Conservation (phyloP, 345 rosid genomes). For the Eucalyptus polybractea region DNA sequence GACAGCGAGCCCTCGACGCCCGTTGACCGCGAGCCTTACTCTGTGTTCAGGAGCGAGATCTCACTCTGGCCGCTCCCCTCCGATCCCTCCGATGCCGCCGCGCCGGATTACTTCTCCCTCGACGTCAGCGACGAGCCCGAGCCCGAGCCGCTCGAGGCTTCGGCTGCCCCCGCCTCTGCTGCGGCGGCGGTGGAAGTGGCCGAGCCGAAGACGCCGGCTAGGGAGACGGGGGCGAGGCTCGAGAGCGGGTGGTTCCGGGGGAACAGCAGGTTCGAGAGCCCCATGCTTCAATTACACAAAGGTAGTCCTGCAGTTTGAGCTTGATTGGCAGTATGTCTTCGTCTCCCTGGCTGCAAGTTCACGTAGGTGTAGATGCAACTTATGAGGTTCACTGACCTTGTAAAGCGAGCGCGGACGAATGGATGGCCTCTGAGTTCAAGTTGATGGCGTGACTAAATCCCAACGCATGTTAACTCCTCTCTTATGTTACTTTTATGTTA, state of each 20-base stretch:
- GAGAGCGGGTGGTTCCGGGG: slow-evolving; percentile 74
- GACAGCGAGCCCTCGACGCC: not conserved
- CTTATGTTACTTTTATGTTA: not conserved
- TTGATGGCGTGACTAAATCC: not conserved
- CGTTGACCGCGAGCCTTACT: slow-evolving; percentile 22
- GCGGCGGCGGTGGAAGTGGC: slow-evolving; percentile 3
- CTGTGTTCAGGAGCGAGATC: slow-evolving; percentile 70
- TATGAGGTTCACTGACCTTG: not conserved
- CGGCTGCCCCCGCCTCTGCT: not conserved
- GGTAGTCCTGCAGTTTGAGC: slow-evolving; percentile 7
- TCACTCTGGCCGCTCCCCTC: slow-evolving; percentile 15
- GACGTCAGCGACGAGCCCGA: slow-evolving; percentile 16
- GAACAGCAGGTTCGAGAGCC: slow-evolving; percentile 52
- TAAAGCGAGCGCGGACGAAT: not conserved
- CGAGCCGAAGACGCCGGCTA: slow-evolving; percentile 19
- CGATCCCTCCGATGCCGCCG: slow-evolving; percentile 14
- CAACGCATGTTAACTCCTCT: not conserved
- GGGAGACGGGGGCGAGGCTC: slow-evolving; percentile 13
- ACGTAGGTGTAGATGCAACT: not conserved
- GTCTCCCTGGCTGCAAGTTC: not conserved
- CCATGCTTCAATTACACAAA: slow-evolving; percentile 93
- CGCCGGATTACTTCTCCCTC: slow-evolving; percentile 66
- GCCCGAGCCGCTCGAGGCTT: not conserved
- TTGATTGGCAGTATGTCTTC: not conserved
- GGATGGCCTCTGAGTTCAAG: not conserved